A percentile compares a stretch with the other conserved stretches of the same genome.
Evolutionary conservation across 768 basidiomycete species (phyloP).

Genomic region (Mycena rebaudengoi): DNA sequence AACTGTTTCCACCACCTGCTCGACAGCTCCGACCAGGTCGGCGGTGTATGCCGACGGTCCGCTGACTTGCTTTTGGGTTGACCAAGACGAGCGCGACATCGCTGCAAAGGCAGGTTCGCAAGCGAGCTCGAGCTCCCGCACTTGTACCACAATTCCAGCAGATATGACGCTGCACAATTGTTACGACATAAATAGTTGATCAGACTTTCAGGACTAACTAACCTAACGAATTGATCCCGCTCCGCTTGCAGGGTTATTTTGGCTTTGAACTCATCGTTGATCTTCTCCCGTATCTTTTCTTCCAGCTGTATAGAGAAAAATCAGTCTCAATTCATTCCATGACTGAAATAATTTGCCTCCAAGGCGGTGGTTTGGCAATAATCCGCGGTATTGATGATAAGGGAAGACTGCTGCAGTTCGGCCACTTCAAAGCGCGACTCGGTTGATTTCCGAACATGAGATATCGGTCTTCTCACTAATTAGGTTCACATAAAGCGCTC

Average conservation of each 20-base stretch:
- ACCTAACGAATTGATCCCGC: slow-evolving; percentile 91
- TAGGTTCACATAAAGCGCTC: background rate
- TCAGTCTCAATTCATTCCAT: background rate
- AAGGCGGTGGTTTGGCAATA: slow-evolving; percentile 93
- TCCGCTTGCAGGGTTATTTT: slow-evolving; percentile 86
- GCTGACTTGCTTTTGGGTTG: slow-evolving; percentile 80
- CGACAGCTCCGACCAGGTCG: slow-evolving; percentile 78
- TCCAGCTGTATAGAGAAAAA: slow-evolving; percentile 78
- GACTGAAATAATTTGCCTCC: slow-evolving; percentile 62
- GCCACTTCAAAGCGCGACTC: slow-evolving; percentile 82
- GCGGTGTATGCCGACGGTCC: slow-evolving; percentile 84
- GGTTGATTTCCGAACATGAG: slow-evolving; percentile 69
- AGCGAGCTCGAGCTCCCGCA: slow-evolving; percentile 87
- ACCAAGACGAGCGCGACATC: slow-evolving; percentile 85
- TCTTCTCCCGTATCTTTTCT: slow-evolving; percentile 87
- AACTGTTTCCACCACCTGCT: slow-evolving; percentile 79
- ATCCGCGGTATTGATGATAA: slow-evolving; percentile 96
- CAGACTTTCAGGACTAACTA: slow-evolving; percentile 27
- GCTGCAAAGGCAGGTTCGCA: slow-evolving; percentile 82
- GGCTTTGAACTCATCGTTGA: slow-evolving; percentile 78
- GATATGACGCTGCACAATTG: slow-evolving; percentile 74
- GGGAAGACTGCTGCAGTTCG: slow-evolving; percentile 83
- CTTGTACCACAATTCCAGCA: slow-evolving; percentile 77
- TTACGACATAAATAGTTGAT: background rate
- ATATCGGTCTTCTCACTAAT: slow-evolving; percentile 43